Percentiles rank a stretch among this genome's conserved stretches.
Evolutionary conservation across 1,284 basidiomycete genomes (phyloP).

Genomic region (Inonotus hispidus): DNA sequence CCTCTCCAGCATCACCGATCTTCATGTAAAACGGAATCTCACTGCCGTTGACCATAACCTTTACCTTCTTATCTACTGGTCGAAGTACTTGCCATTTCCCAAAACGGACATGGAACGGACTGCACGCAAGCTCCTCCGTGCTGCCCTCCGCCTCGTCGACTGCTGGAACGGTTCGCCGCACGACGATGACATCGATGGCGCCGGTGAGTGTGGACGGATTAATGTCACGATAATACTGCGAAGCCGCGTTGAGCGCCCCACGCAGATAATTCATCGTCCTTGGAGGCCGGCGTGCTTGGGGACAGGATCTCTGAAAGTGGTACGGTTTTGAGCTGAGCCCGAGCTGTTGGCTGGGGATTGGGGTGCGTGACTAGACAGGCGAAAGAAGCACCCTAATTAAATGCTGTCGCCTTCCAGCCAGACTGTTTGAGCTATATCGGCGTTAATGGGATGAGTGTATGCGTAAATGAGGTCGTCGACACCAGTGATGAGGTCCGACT

Average conservation of each 20-base stretch:
- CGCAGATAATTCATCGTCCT: constrained; percentile 71
- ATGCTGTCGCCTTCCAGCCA: background rate
- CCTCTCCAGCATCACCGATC: constrained; percentile 97
- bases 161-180: constrained; percentile 37
- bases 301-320: background rate
- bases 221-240: constrained; percentile 85
- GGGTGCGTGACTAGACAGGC: background rate
- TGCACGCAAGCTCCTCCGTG: constrained; percentile 72
- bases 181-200: constrained; percentile 95
- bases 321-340: background rate
- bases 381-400: background rate
- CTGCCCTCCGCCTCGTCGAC: constrained; percentile 42
- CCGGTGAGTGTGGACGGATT: constrained; percentile 94
- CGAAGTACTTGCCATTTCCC: constrained; percentile 96
- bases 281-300: background rate
- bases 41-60: constrained; percentile 75
- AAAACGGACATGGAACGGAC: constrained; percentile 97
- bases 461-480: no score
- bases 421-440: background rate
- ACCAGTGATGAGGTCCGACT: no score
- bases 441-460: background rate
- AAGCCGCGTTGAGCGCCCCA: constrained; percentile 73
- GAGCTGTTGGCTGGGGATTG: constrained; percentile 1
- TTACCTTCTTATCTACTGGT: constrained; percentile 93
- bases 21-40: constrained; percentile 95